Conservation (phyloP, 352 stramenopile species). For the Blastocystis sp. region DNA sequence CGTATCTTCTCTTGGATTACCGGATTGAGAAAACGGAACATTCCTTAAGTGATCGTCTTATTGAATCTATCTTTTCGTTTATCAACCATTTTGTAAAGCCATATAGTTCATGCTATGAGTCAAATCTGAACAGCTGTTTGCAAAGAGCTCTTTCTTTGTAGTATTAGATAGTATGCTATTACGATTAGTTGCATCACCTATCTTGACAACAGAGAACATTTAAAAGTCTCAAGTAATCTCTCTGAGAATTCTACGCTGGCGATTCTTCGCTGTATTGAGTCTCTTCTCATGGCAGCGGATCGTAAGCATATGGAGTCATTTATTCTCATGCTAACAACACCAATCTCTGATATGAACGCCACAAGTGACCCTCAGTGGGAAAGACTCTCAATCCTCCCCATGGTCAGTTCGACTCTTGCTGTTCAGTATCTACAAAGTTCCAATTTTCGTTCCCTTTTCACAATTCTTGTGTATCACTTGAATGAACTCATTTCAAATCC, state of each 20-base stretch:
- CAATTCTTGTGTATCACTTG: neutral
- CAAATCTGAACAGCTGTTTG: slow-evolving; percentile 16
- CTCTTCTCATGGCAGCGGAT: neutral
- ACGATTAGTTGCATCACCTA: slow-evolving; percentile 10
- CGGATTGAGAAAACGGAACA: neutral
- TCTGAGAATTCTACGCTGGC: slow-evolving; percentile 21
- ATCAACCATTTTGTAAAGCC: neutral
- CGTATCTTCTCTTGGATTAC: slow-evolving; percentile 30
- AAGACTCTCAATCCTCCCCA: neutral
- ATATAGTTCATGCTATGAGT: neutral
- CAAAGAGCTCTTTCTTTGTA: slow-evolving; percentile 1
- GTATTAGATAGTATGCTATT: neutral
- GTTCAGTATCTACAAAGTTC: neutral
- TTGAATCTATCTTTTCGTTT: slow-evolving; percentile 10
- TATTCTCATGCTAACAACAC: neutral
- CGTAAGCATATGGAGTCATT: neutral
- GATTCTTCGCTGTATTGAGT: neutral
- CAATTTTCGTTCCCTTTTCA: neutral
- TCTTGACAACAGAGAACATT: neutral
- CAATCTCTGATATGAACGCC: neutral
- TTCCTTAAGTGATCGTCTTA: neutral
- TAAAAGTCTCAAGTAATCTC: neutral
- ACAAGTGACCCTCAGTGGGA: neutral
- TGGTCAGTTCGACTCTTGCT: neutral
- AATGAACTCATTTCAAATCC: slow-evolving; percentile 3